Conservation (phyloP, 2,329 filamentous ascomycete species). For the Hypoxylon sp. region DNA sequence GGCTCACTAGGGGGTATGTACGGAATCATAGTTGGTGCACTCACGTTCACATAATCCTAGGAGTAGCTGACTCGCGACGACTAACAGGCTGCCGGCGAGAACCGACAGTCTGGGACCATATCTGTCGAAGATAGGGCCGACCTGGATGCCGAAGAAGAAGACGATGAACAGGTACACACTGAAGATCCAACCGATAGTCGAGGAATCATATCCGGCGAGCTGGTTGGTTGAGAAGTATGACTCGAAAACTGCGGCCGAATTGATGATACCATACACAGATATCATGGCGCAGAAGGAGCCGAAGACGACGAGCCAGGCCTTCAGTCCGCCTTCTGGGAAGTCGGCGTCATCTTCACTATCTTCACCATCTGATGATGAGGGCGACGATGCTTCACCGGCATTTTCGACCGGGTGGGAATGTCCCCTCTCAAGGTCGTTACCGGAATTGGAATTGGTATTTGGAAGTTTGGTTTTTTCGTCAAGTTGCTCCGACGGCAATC, state of each 20-base stretch:
- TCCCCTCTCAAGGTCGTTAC: conserved; percentile 17
- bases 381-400: conserved; percentile 6
- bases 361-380: conserved; percentile 11
- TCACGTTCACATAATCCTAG: conserved; percentile 76
- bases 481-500: conserved; percentile 43
- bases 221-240: conserved; percentile 82
- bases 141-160: conserved; percentile 86
- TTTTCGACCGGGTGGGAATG: conserved; percentile 28
- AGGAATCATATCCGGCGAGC: conserved; percentile 75
- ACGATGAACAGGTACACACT: conserved; percentile 84
- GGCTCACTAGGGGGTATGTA: neutral
- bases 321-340: conserved; percentile 82
- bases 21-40: conserved; percentile 24
- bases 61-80: conserved; percentile 74
- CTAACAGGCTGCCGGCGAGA: conserved; percentile 72
- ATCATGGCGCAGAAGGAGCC: conserved; percentile 81
- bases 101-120: conserved; percentile 80
- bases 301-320: conserved; percentile 83
- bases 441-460: conserved; percentile 13
- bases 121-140: conserved; percentile 85
- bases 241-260: conserved; percentile 82
- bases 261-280: conserved; percentile 80
- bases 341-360: conserved; percentile 40
- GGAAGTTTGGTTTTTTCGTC: conserved; percentile 42
- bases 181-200: conserved; percentile 88